These are phyloP conservation scores for Fraxinus ornus DNA, from an alignment of 305 asterid species.

Conservation along the genomic window DNA sequence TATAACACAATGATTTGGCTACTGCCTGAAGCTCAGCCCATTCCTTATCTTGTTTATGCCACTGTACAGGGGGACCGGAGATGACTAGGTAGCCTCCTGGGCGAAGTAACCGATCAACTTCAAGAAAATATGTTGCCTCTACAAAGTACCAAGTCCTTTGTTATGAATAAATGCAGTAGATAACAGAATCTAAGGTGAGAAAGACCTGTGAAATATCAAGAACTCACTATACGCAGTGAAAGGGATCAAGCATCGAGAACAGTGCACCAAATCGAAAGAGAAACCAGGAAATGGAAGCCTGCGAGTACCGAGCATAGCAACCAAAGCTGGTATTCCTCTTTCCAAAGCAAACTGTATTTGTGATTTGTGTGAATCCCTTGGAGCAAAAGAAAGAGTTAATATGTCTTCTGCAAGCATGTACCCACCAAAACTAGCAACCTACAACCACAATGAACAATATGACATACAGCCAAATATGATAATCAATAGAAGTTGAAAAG, in stretches of 20 bases:
- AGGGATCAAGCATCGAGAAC: constrained; percentile 95
- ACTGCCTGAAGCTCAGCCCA: constrained; percentile 97
- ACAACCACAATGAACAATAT: constrained; percentile 20
- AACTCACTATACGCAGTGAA: constrained; percentile 92
- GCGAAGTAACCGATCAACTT: constrained; percentile 93
- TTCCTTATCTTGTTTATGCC: constrained; percentile 93
- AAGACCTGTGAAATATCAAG: constrained; percentile 12
- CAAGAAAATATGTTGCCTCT: constrained; percentile 96
- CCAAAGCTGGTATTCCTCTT: constrained; percentile 94
- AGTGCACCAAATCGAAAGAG: constrained; percentile 92
- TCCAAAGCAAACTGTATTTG: constrained; percentile 98
- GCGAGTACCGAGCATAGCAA: constrained; percentile 96
- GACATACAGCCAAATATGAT: background rate
- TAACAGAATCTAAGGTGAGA: constrained; percentile 18
- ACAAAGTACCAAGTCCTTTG: constrained; percentile 32
- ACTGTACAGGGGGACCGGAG: constrained; percentile 96
- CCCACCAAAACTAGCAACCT: constrained; percentile 99
- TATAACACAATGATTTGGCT: constrained; percentile 85
- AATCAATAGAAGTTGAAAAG: constrained; percentile 8
- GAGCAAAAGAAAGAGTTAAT: constrained; percentile 89
- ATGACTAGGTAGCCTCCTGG: constrained; percentile 97
- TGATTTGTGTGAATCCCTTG: constrained; percentile 94
- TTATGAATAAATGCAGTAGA: constrained; percentile 30
- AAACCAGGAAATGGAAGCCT: constrained; percentile 92
- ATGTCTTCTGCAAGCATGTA: constrained; percentile 79